A percentile compares a stretch with the other conserved stretches of the same genome.
phyloP scores from a whole-genome alignment of 169 alveolate species.

The Babesia sp. region DNA sequence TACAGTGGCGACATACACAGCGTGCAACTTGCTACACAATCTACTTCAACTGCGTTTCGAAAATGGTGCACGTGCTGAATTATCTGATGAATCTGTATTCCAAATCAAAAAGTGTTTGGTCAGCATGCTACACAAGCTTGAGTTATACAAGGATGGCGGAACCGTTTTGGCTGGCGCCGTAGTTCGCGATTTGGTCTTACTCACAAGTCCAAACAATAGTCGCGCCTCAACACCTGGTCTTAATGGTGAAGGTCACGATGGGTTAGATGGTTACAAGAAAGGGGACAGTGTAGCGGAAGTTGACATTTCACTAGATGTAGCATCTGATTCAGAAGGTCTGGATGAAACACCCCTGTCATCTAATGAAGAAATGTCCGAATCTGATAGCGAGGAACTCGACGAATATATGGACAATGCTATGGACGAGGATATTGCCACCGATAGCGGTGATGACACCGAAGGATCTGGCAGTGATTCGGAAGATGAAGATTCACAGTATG shows the following conservation, averaged over 20 bases:
- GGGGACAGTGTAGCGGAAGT: slow-evolving; percentile 28
- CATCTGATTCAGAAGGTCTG: slow-evolving; percentile 37
- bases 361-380: slow-evolving; percentile 62
- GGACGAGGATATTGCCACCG: slow-evolving; percentile 65
- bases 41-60: slow-evolving; percentile 51
- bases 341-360: slow-evolving; percentile 63
- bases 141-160: slow-evolving; percentile 33
- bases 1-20: slow-evolving; percentile 39
- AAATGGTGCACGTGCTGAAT: neutral
- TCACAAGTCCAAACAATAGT: slow-evolving; percentile 42
- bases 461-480: slow-evolving; percentile 39
- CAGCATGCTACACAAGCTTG: slow-evolving; percentile 20
- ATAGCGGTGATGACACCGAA: slow-evolving; percentile 50
- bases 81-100: slow-evolving; percentile 17
- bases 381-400: slow-evolving; percentile 53
- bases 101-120: slow-evolving; percentile 38
- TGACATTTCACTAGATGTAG: slow-evolving; percentile 65
- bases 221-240: slow-evolving; percentile 31
- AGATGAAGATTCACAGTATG: slow-evolving; percentile 20
- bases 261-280: neutral
- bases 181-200: slow-evolving; percentile 37
- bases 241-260: slow-evolving; percentile 4
- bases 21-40: slow-evolving; percentile 52
- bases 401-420: slow-evolving; percentile 54
- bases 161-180: slow-evolving; percentile 33